A percentile compares a stretch with the other conserved stretches of the same genome.
These are phyloP conservation scores for Aspergillus steynii DNA, from an alignment of 495 filamentous ascomycete species.

Conservation along the genomic window DNA sequence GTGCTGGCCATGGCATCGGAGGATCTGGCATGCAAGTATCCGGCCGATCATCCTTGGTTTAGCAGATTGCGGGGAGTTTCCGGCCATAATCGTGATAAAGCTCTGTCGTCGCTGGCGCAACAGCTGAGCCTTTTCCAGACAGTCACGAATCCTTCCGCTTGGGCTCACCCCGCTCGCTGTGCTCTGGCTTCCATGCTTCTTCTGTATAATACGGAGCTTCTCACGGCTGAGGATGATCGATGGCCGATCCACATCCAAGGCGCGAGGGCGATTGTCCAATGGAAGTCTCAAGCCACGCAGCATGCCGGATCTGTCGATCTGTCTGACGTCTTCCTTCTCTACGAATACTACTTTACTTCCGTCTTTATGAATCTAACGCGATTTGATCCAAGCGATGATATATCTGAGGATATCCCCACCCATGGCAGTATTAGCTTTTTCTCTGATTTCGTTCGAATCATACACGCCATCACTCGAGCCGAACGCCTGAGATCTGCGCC, in stretches of 20 bases:
- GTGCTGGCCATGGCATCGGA: conserved; percentile 29
- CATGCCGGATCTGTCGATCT: conserved; percentile 1
- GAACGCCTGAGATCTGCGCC: conserved; percentile 17
- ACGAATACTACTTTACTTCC: conserved; percentile 26
- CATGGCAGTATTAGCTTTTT: conserved; percentile 24
- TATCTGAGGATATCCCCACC: conserved; percentile 9
- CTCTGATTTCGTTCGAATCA: conserved; percentile 24
- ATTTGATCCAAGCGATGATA: conserved; percentile 16
- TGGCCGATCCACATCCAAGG: conserved; percentile 28
- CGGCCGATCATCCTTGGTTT: conserved; percentile 5
- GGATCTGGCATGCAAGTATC: conserved; percentile 24
- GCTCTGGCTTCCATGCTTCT: conserved; percentile 21
- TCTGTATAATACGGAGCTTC: conserved; percentile 25
- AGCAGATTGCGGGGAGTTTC: conserved; percentile 1
- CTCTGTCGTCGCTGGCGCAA: background rate
- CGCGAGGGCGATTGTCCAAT: conserved; percentile 21
- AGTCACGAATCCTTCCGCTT: background rate
- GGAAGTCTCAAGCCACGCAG: conserved; percentile 15
- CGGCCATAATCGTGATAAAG: background rate
- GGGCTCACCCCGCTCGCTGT: conserved; percentile 8
- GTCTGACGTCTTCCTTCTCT: conserved; percentile 23
- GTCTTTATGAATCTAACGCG: conserved; percentile 24
- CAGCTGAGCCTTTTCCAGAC: background rate
- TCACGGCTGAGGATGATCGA: conserved; percentile 15
- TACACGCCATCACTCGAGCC: conserved; percentile 19